Evolutionary conservation across 352 stramenopile species (phyloP).

Genomic region (Phytophthora cajani): DNA sequence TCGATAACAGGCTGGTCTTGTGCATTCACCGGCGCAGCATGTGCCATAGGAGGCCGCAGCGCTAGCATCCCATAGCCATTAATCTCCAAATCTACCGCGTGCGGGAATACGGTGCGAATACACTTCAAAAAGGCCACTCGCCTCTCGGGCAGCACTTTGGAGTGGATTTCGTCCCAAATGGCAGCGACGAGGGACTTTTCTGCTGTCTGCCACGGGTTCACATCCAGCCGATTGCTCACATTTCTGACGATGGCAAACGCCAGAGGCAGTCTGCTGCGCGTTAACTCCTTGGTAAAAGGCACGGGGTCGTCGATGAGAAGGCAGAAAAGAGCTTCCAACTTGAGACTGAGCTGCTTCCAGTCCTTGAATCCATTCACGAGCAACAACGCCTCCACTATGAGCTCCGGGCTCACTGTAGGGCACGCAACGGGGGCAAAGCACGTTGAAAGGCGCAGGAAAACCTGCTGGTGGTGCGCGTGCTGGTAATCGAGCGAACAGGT

Average conservation of each 20-base stretch:
- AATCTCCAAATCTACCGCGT: conserved; percentile 48
- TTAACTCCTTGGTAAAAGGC: conserved; percentile 31
- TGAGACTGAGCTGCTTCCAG: conserved; percentile 50
- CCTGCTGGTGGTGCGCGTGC: conserved; percentile 40
- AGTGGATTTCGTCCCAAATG: conserved; percentile 60
- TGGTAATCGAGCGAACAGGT: conserved; percentile 41
- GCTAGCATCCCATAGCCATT: conserved; percentile 32
- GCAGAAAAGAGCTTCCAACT: conserved; percentile 41
- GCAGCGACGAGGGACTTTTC: conserved; percentile 54
- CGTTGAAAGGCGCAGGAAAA: conserved; percentile 53
- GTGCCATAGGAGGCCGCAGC: conserved; percentile 16
- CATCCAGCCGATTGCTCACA: conserved; percentile 17
- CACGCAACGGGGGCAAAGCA: conserved; percentile 54
- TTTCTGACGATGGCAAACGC: conserved; percentile 38
- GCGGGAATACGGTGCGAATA: conserved; percentile 46
- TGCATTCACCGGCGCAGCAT: conserved; percentile 2
- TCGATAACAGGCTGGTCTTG: background rate
- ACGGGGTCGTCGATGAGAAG: conserved; percentile 37
- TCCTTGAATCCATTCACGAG: conserved; percentile 50
- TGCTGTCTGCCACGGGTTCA: conserved; percentile 36
- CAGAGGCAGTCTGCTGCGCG: conserved; percentile 29
- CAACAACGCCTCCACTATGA: conserved; percentile 51
- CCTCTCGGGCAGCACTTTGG: conserved; percentile 48
- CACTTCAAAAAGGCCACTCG: conserved; percentile 50
- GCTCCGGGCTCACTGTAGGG: conserved; percentile 27